Conservation (phyloP, 2,329 filamentous ascomycete species). For the Aspergillus sp. region DNA sequence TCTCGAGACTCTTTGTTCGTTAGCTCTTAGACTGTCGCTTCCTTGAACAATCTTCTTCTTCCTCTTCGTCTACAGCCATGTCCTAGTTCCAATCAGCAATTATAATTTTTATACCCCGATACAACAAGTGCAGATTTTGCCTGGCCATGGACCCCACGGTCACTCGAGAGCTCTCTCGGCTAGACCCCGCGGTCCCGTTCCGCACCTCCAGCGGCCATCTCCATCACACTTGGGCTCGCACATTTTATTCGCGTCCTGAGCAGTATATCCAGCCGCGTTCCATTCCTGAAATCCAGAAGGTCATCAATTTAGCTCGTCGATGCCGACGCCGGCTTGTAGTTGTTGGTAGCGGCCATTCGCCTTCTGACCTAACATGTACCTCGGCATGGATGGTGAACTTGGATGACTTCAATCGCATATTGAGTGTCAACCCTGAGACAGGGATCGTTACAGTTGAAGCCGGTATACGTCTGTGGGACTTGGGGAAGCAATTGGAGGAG, state of each 20-base stretch:
- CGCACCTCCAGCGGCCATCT: constrained; percentile 69
- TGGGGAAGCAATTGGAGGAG: constrained; percentile 72
- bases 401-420: constrained; percentile 73
- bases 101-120: background rate
- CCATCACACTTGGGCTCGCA: constrained; percentile 93
- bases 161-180: constrained; percentile 56
- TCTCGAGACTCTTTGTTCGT: background rate
- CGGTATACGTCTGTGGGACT: constrained; percentile 77
- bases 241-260: constrained; percentile 85
- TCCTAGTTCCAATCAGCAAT: background rate
- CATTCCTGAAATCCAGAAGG: constrained; percentile 77
- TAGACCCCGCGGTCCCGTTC: constrained; percentile 69
- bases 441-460: constrained; percentile 75
- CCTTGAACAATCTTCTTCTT: background rate
- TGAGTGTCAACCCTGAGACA: constrained; percentile 66
- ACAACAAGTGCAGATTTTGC: background rate
- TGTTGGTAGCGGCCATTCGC: constrained; percentile 89
- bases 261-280: constrained; percentile 85
- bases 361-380: constrained; percentile 87
- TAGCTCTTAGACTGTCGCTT: background rate
- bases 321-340: constrained; percentile 80
- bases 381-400: constrained; percentile 94
- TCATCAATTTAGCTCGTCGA: constrained; percentile 74
- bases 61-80: background rate
- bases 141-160: constrained; percentile 47